Evolutionary conservation across 2,329 filamentous ascomycete genomes (phyloP).

Genomic region (Paraconiothyrium brasiliense): DNA sequence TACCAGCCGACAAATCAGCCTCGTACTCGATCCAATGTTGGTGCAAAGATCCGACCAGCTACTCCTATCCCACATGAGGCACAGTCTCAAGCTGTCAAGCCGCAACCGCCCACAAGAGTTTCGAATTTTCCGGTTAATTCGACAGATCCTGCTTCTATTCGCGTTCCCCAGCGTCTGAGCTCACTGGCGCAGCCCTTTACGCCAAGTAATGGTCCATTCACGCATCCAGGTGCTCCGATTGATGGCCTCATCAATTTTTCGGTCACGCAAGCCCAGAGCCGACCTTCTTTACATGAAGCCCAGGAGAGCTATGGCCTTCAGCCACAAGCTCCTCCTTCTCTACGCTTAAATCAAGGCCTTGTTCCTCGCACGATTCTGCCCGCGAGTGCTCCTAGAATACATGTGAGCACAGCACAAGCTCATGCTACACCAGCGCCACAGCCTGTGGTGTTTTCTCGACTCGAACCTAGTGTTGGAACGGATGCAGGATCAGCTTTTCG

Average conservation of each 20-base stretch:
- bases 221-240: not conserved
- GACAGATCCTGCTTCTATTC: not conserved
- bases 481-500: not conserved
- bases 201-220: not conserved
- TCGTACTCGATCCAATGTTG: constrained; percentile 39
- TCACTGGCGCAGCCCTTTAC: constrained; percentile 9
- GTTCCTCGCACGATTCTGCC: constrained; percentile 41
- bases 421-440: constrained; percentile 21
- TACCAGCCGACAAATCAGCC: not conserved
- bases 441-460: constrained; percentile 15
- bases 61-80: constrained; percentile 22
- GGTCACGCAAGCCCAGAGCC: not conserved
- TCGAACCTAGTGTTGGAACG: not conserved
- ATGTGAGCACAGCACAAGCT: not conserved
- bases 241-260: not conserved
- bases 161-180: not conserved
- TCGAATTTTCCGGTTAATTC: not conserved
- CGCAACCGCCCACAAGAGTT: not conserved
- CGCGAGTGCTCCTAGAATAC: constrained; percentile 19
- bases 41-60: constrained; percentile 37
- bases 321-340: constrained; percentile 17
- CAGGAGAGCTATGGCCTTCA: not conserved
- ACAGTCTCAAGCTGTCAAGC: not conserved
- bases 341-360: constrained; percentile 24
- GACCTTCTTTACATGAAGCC: not conserved